Evolutionary conservation across 805 yeast species (phyloP).

Genomic region (Metschnikowia lochheadii): DNA sequence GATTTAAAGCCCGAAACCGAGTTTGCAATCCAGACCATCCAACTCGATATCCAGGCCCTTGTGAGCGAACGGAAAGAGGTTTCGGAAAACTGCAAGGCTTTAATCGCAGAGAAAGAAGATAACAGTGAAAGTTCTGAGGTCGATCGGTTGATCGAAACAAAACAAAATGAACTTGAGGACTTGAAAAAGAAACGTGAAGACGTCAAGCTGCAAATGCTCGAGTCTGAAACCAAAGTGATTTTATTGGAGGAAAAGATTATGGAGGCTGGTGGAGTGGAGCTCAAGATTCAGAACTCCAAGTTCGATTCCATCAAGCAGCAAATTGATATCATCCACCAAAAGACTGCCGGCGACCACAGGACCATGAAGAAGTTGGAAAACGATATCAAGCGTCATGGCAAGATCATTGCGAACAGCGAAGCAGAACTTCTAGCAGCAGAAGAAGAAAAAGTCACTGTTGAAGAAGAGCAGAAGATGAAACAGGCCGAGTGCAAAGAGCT

Average conservation of each 20-base stretch:
- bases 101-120: constrained; percentile 36
- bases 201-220: constrained; percentile 52
- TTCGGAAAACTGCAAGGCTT: constrained; percentile 39
- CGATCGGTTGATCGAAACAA: constrained; percentile 37
- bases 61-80: constrained; percentile 50
- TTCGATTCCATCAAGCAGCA: constrained; percentile 72
- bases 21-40: constrained; percentile 50
- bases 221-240: constrained; percentile 53
- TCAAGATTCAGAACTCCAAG: constrained; percentile 73
- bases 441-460: constrained; percentile 21
- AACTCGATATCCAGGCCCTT: constrained; percentile 62
- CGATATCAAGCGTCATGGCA: constrained; percentile 54
- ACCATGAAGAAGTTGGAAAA: constrained; percentile 58
- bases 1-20: constrained; percentile 72
- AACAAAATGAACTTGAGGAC: constrained; percentile 20
- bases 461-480: constrained; percentile 19
- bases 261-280: constrained; percentile 86
- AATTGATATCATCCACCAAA: constrained; percentile 55
- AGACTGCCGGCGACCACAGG: constrained; percentile 53
- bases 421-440: constrained; percentile 38
- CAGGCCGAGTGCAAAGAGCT: constrained; percentile 24
- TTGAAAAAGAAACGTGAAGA: constrained; percentile 18
- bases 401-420: constrained; percentile 43
- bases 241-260: constrained; percentile 70
- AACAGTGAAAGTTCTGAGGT: constrained; percentile 26